Percentiles rank a stretch among this genome's conserved stretches.
phyloP scores from a whole-genome alignment of 164 flowering plant genomes.

The Paratinospora sagittata region DNA sequence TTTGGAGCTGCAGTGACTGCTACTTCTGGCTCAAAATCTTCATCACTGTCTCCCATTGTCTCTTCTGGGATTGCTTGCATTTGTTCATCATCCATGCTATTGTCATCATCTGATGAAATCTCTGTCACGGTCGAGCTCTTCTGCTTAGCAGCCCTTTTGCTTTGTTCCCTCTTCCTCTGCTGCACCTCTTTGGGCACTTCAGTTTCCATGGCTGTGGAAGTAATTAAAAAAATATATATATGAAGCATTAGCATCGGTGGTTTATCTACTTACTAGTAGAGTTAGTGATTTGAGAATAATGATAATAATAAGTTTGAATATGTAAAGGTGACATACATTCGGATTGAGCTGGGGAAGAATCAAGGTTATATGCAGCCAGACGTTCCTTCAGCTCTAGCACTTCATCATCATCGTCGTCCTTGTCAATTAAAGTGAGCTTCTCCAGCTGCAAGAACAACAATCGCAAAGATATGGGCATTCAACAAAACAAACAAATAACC shows the following conservation, averaged over 20 bases:
- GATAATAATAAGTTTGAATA: not conserved
- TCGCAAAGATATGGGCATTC: not conserved
- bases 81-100: not conserved
- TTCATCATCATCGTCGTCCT: slow-evolving; percentile 60
- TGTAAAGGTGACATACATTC: slow-evolving; percentile 31
- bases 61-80: slow-evolving; percentile 15
- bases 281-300: not conserved
- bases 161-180: slow-evolving; percentile 38
- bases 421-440: slow-evolving; percentile 20
- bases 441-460: slow-evolving; percentile 22
- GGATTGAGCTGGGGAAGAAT: slow-evolving; percentile 62
- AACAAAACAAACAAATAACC: not conserved
- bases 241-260: not conserved
- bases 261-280: not conserved
- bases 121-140: slow-evolving; percentile 28
- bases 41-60: slow-evolving; percentile 19
- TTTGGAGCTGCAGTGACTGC: slow-evolving; percentile 16
- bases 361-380: slow-evolving; percentile 64
- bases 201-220: slow-evolving; percentile 38
- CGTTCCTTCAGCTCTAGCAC: slow-evolving; percentile 52
- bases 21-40: slow-evolving; percentile 39
- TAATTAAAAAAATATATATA: not conserved
- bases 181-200: slow-evolving; percentile 22
- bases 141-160: slow-evolving; percentile 38
- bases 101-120: slow-evolving; percentile 39